Evolutionary conservation across 441 rosid genomes (phyloP).

Genomic region (Pelargonium fulgidum): DNA sequence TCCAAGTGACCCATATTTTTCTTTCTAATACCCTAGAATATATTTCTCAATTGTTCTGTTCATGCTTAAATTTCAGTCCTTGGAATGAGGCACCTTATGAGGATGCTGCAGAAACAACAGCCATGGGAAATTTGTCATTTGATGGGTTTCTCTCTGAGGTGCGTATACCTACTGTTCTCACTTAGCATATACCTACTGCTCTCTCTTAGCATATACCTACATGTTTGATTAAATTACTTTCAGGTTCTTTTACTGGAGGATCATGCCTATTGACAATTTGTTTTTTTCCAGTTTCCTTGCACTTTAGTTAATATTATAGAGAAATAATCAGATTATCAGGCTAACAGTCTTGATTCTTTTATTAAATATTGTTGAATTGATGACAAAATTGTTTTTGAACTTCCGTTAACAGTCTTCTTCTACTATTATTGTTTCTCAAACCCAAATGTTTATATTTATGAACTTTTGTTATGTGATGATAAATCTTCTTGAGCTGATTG

Average conservation of each 20-base stretch:
- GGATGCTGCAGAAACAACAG: conserved; percentile 54
- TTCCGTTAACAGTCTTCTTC: neutral
- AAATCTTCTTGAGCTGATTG: conserved; percentile 15
- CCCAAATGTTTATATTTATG: conserved; percentile 9
- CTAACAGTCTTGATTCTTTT: neutral
- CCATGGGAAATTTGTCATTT: conserved; percentile 42
- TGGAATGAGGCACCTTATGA: conserved; percentile 57
- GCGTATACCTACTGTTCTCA: conserved; percentile 24
- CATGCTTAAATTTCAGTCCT: conserved; percentile 43
- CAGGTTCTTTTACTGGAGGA: neutral
- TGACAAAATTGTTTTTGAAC: neutral
- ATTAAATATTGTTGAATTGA: neutral
- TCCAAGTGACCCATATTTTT: neutral
- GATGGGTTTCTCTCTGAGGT: conserved; percentile 59
- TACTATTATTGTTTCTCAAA: conserved; percentile 11
- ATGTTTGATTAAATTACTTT: neutral
- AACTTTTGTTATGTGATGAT: conserved; percentile 14
- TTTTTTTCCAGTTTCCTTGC: neutral
- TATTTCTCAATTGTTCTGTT: conserved; percentile 19
- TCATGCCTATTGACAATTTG: neutral
- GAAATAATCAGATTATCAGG: neutral
- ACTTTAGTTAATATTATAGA: neutral
- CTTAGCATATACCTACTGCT: too few relatives aligned
- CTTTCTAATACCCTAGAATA: conserved; percentile 4
- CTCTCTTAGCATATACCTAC: neutral